Conservation (phyloP, 352 stramenopile species). For the Aphanomyces cochlioides region DNA sequence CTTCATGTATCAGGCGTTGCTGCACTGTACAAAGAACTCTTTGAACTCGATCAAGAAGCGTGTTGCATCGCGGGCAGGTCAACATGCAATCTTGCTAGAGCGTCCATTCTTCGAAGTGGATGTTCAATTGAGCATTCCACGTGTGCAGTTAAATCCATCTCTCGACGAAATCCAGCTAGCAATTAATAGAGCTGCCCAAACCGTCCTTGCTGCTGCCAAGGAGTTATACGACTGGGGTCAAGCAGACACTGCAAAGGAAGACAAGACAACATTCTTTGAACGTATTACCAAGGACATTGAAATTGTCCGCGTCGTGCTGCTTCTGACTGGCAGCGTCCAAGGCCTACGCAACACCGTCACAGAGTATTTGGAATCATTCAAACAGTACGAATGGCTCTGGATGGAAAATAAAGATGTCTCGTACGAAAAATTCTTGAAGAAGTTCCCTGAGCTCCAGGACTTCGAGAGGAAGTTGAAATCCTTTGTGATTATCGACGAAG, state of each 20-base stretch:
- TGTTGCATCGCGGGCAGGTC: slow-evolving; percentile 88
- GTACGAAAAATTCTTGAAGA: slow-evolving; percentile 94
- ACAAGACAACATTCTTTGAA: slow-evolving; percentile 94
- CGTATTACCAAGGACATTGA: slow-evolving; percentile 99
- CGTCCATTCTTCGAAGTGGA: slow-evolving; percentile 98
- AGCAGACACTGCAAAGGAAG: slow-evolving; percentile 47
- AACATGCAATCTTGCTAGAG: slow-evolving; percentile 88
- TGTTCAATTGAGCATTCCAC: slow-evolving; percentile 92
- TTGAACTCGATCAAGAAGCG: slow-evolving; percentile 98
- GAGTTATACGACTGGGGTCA: slow-evolving; percentile 94
- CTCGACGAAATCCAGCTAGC: slow-evolving; percentile 97
- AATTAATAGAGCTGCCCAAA: slow-evolving; percentile 96
- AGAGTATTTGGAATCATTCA: slow-evolving; percentile 95
- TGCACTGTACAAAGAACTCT: slow-evolving; percentile 97
- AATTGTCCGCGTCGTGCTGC: slow-evolving; percentile 95
- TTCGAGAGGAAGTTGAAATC: slow-evolving; percentile 96
- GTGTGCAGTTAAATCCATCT: slow-evolving; percentile 92
- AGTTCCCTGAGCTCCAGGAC: slow-evolving; percentile 91
- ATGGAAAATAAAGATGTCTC: slow-evolving; percentile 95
- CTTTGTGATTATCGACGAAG: slow-evolving; percentile 94
- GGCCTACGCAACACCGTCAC: slow-evolving; percentile 96
- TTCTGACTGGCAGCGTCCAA: slow-evolving; percentile 97
- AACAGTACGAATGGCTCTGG: slow-evolving; percentile 97
- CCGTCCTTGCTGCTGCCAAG: slow-evolving; percentile 96
- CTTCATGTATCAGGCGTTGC: slow-evolving; percentile 98